Evolutionary conservation across 1,284 basidiomycete genomes (phyloP), one percentile per base, ranked within the genome.

Genomic region (Marasmius oreades): DNA sequence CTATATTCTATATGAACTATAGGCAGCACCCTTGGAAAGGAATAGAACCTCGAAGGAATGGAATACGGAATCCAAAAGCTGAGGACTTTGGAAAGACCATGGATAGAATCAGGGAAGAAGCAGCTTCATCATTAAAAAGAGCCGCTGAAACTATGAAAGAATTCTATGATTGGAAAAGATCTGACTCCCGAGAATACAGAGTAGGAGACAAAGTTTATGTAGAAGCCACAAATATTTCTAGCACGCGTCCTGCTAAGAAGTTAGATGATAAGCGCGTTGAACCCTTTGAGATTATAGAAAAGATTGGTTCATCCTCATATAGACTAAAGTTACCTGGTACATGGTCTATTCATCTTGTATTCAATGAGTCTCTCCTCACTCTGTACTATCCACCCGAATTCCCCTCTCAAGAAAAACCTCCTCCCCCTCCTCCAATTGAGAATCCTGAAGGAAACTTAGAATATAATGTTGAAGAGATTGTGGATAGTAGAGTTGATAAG

Each of bases 301-400:
- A 63, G 8, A 53, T 62, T n/a, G 64, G 66, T 0, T 18, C 44
- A 2, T 36, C 50, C 4, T 46, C 60, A 0, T 68, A 45, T 18
- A 57, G 57, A 7, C 39, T 68, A 0, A 10, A 23, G 0, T 47
- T 68, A 0, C 61, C 61, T 0, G 0, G 2, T 0, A 55, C 56
- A 0, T 67, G 63, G 63, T 10, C 28, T 31, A 57, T 66, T 1
- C 51, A 64, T 14, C 64, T 57, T 0, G 34, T 66, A 0, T 60
- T 67, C 20, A 61, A 67, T 8, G 51, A 62, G 8, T 55, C 45
- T 1, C 39, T 59, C 0, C 51, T 67, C 0, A 18, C 59, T 10
- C 31, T 12, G 1, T 36, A 57, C 47, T 26, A 34, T 43, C 23
- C 55, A 2, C 58, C 64, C 14, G n/a, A 50, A 18, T 53, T 59